Evolutionary conservation across 2,329 filamentous ascomycete species (phyloP).

Genomic region (Penicillium sp.): DNA sequence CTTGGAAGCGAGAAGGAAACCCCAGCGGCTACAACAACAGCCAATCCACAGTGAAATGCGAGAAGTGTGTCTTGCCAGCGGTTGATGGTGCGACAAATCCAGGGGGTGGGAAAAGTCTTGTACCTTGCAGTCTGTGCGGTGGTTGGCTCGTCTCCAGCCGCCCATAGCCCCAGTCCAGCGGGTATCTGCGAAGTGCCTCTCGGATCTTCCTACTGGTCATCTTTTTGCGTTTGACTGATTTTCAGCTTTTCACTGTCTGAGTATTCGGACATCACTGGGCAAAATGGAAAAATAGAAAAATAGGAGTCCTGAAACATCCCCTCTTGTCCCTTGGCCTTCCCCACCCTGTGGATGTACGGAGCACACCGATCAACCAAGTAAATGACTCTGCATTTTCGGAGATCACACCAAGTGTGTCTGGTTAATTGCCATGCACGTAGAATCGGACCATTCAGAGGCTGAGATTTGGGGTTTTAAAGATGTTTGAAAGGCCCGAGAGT

Average conservation of each 20-base stretch:
- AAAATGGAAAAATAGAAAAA: not conserved
- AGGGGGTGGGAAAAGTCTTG: slow-evolving; percentile 7
- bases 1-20: slow-evolving; percentile 8
- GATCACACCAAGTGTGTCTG: slow-evolving; percentile 12
- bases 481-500: slow-evolving; percentile 3
- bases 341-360: slow-evolving; percentile 1
- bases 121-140: slow-evolving; percentile 12
- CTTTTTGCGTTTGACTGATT: not conserved
- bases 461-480: not conserved
- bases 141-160: slow-evolving; percentile 18
- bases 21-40: slow-evolving; percentile 3
- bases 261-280: not conserved
- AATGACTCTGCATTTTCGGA: not conserved
- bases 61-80: slow-evolving; percentile 4
- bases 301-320: slow-evolving; percentile 15
- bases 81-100: slow-evolving; percentile 16
- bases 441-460: slow-evolving; percentile 8
- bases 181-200: slow-evolving; percentile 10
- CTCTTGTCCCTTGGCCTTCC: slow-evolving; percentile 9
- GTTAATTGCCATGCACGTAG: slow-evolving; percentile 14
- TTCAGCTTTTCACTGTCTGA: not conserved
- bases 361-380: slow-evolving; percentile 1
- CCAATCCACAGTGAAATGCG: slow-evolving; percentile 12
- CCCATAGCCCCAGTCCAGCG: slow-evolving; percentile 9
- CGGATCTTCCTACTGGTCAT: slow-evolving; percentile 12